A percentile compares a stretch with the other conserved stretches of the same genome.
Evolutionary conservation across 106 monocot species (phyloP).

Genomic region (Cymbidium sinense): DNA sequence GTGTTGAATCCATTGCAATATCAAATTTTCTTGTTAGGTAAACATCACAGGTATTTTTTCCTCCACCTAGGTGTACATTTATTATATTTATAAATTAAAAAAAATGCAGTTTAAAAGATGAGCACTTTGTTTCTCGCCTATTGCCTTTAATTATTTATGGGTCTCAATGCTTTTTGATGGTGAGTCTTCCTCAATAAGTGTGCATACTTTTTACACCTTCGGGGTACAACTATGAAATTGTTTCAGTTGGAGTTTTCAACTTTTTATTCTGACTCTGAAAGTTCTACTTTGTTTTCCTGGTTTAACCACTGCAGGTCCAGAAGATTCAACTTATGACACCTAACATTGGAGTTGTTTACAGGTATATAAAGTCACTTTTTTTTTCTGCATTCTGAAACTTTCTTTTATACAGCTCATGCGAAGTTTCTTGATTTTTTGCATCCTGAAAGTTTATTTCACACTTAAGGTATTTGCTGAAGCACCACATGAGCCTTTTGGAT

Average conservation of each 20-base stretch:
- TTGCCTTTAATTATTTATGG: neutral
- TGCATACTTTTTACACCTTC: neutral
- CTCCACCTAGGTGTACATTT: neutral
- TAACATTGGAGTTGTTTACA: conserved; percentile 97
- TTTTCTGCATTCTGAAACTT: neutral
- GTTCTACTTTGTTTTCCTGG: neutral
- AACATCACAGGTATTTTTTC: neutral
- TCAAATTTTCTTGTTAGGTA: neutral
- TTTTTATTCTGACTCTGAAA: neutral
- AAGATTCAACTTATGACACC: conserved; percentile 90
- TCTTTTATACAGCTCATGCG: neutral
- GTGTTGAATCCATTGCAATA: neutral
- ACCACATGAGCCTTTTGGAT: neutral
- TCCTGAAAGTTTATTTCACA: neutral
- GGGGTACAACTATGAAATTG: neutral
- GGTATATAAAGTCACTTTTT: conserved; percentile 26
- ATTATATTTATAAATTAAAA: neutral
- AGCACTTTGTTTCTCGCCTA: neutral
- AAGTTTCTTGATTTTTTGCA: neutral
- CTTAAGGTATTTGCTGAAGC: neutral
- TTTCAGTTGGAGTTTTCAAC: neutral
- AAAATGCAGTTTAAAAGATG: neutral
- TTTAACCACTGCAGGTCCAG: conserved; percentile 42
- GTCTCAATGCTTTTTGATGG: neutral
- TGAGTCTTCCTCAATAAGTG: neutral